These are phyloP conservation scores for Lavandula angustifolia DNA, from an alignment of 257 asterid genomes.

Conservation along the genomic window DNA sequence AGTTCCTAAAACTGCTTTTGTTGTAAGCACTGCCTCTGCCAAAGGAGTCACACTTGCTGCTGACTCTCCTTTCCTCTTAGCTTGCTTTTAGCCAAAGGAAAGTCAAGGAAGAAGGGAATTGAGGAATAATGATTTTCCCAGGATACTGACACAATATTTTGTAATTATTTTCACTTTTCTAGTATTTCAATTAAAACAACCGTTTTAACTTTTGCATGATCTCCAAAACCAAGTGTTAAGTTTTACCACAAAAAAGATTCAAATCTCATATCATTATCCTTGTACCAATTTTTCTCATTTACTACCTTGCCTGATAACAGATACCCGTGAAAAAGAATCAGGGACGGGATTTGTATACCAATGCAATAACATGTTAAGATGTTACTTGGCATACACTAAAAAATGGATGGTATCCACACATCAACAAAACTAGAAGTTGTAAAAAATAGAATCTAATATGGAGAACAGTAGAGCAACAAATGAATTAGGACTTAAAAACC, in stretches of 20 bases:
- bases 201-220: neutral
- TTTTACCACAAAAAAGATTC: neutral
- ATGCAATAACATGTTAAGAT: constrained; percentile 18
- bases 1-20: too few relatives aligned
- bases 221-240: neutral
- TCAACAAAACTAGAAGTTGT: neutral
- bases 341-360: constrained; percentile 1
- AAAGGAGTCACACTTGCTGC: neutral
- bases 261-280: neutral
- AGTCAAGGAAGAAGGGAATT: neutral
- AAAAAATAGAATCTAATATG: neutral
- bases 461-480: constrained; percentile 17
- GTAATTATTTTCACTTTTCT: neutral
- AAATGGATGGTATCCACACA: constrained; percentile 15
- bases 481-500: constrained; percentile 39
- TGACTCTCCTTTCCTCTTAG: neutral
- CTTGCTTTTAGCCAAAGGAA: neutral
- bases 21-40: too few relatives aligned
- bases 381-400: constrained; percentile 16
- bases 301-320: neutral
- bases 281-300: neutral
- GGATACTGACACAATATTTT: too few relatives aligned
- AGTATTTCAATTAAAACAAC: neutral
- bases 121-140: neutral
- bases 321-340: neutral